Conservation (phyloP, 2,329 filamentous ascomycete species). For the Stagonosporopsis chrysanthemi region DNA sequence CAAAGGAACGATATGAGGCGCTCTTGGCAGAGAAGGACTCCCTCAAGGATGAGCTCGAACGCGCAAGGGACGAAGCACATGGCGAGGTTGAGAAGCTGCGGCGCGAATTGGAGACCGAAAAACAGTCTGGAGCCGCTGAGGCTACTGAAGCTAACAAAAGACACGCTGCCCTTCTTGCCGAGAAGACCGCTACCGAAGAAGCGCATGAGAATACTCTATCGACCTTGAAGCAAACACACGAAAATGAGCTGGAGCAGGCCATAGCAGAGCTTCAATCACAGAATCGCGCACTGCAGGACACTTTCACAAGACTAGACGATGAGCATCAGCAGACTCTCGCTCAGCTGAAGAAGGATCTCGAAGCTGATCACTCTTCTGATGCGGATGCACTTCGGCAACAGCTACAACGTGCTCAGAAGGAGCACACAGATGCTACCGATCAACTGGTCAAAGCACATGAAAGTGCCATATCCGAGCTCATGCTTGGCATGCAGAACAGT, state of each 20-base stretch:
- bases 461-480: conserved; percentile 46
- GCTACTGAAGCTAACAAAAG: conserved; percentile 21
- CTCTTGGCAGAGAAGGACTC: conserved; percentile 38
- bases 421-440: conserved; percentile 37
- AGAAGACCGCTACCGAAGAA: conserved; percentile 35
- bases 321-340: conserved; percentile 44
- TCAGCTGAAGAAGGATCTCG: conserved; percentile 39
- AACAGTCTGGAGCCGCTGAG: conserved; percentile 10
- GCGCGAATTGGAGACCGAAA: conserved; percentile 16
- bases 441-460: conserved; percentile 46
- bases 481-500: conserved; percentile 45
- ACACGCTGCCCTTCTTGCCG: conserved; percentile 24
- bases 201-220: conserved; percentile 40
- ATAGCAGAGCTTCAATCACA: conserved; percentile 37
- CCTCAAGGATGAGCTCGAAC: conserved; percentile 31
- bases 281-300: conserved; percentile 32
- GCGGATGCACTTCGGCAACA: conserved; percentile 33
- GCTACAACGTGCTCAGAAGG: conserved; percentile 38
- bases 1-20: conserved; percentile 24
- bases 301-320: conserved; percentile 35
- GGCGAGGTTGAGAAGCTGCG: conserved; percentile 10
- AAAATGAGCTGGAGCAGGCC: conserved; percentile 36
- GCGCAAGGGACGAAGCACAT: conserved; percentile 12
- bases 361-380: conserved; percentile 40
- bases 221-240: conserved; percentile 36